Conservation (phyloP, 2,329 filamentous ascomycete species). For the Fusarium sp. region DNA sequence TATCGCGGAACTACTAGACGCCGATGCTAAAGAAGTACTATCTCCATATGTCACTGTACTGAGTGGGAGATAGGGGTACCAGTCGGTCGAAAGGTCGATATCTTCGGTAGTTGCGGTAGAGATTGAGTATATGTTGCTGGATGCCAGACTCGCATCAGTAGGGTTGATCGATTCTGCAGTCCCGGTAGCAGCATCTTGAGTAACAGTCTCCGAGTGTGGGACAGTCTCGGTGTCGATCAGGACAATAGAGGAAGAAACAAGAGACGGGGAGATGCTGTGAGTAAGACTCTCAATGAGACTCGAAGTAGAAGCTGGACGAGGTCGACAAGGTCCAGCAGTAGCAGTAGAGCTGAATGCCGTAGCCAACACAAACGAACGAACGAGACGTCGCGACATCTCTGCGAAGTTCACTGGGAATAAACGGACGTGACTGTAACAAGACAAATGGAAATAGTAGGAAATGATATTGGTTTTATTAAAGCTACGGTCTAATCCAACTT, state of each 20-base stretch:
- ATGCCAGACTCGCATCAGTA: neutral
- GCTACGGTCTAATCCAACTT: neutral
- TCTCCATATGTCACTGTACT: too few species aligned
- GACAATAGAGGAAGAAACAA: neutral
- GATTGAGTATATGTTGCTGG: fast-evolving
- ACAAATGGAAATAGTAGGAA: neutral
- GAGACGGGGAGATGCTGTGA: too few species aligned
- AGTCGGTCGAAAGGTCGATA: neutral
- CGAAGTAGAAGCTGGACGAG: fast-evolving
- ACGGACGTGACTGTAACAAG: neutral
- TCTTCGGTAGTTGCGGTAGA: neutral
- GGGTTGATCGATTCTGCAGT: neutral
- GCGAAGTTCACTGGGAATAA: neutral
- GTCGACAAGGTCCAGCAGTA: neutral
- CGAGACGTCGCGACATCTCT: neutral
- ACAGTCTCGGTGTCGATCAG: neutral
- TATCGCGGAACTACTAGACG: too few species aligned
- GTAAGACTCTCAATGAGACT: neutral
- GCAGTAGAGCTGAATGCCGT: neutral
- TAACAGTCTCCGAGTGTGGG: neutral
- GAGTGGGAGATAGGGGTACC: neutral
- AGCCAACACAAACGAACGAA: neutral
- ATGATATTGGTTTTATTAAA: neutral
- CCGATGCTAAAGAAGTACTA: too few species aligned
- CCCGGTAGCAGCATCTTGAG: neutral